Percentiles rank a stretch among this genome's conserved stretches.
phyloP scores from a whole-genome alignment of 805 yeast genomes.

The Candida andamanensis region DNA sequence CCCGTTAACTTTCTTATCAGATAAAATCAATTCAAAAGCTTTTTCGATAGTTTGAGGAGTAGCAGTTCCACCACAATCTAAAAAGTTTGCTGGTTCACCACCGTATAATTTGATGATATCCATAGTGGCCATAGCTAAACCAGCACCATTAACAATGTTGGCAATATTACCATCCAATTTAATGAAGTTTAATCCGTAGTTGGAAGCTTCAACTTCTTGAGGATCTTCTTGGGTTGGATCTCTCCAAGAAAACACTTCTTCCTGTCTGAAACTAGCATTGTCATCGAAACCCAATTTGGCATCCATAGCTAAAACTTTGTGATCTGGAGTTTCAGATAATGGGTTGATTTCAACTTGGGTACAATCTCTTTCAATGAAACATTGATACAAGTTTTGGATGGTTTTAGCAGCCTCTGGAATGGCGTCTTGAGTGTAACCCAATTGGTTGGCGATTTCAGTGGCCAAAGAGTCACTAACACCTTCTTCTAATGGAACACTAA shows the following conservation, averaged over 20 bases:
- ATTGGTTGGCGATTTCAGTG: slow-evolving; percentile 63
- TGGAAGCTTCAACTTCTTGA: slow-evolving; percentile 84
- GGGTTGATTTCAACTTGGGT: slow-evolving; percentile 99
- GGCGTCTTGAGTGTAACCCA: slow-evolving; percentile 79
- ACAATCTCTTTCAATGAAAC: slow-evolving; percentile 87
- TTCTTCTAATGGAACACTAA: slow-evolving; percentile 65
- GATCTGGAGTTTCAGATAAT: slow-evolving; percentile 85
- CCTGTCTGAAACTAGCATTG: slow-evolving; percentile 91
- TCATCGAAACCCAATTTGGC: slow-evolving; percentile 98
- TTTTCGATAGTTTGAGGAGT: slow-evolving; percentile 96
- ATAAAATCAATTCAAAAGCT: slow-evolving; percentile 89
- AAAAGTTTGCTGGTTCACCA: slow-evolving; percentile 98
- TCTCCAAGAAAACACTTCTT: slow-evolving; percentile 94
- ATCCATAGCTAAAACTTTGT: slow-evolving; percentile 94
- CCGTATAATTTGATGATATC: slow-evolving; percentile 97
- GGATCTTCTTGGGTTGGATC: slow-evolving; percentile 97
- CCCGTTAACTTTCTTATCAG: slow-evolving; percentile 86
- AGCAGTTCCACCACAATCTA: slow-evolving; percentile 99
- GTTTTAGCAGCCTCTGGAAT: slow-evolving; percentile 83
- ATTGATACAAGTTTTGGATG: slow-evolving; percentile 80
- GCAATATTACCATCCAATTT: slow-evolving; percentile 98
- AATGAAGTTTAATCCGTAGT: slow-evolving; percentile 90
- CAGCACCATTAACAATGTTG: slow-evolving; percentile 99
- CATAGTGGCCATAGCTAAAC: slow-evolving; percentile 99
- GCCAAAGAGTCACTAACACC: slow-evolving; percentile 84